Base-by-base conservation (phyloP, 495 filamentous ascomycete genomes). In the Penicillium ucsense region DNA sequence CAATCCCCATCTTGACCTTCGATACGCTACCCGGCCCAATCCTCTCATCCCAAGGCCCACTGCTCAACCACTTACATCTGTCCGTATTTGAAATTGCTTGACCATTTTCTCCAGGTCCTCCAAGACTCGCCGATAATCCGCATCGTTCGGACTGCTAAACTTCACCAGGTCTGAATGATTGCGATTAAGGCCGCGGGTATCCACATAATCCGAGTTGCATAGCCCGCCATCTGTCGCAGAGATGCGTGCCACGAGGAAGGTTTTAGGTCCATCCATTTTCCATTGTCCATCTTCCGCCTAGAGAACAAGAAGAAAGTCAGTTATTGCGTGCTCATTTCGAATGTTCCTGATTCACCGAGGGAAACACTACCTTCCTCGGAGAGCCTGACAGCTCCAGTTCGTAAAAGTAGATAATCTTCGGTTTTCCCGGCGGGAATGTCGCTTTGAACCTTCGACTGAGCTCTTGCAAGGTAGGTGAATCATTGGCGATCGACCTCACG, bases 91-190 rank as follows among this genome's bases (percentile, higher is more conserved):
- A 6, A 32, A 28, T 27, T 3, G 3, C 20, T 32, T 20, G 27
- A 48, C 37, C 31, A 48, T 32, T 10, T 41, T 42, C 4, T 7
- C 30, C 6, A 48, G 8, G 7, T 35, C 38, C 5, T 29, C 12
- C 3, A 48, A 7, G 10, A 48, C 46, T 3, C 39, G 39, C 34
- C 31, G 27, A 5, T 43, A 35, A 29, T 49, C 47, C 7, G 38
- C 28, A 49, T 49, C 47, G n/a, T 42, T 41, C n/a, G 39, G 47
- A 38, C 39, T 49, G 37, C 46, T 49, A 29, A 43, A 49, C n/a
- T 42, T 49, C 33, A 49, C 39, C 4, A 49, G 20, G 20, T 42
- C 47, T 3, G 47, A 49, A 43, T 49, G 47, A 33, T 49, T 42
- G 12, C 47, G 47, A 38, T 49, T 49, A 6, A 49, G n/a, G 11